Percentiles rank a stretch among this genome's conserved stretches.
Evolutionary conservation across 2,329 filamentous ascomycete genomes (phyloP).

Genomic region (Tolypocladium inflatum): DNA sequence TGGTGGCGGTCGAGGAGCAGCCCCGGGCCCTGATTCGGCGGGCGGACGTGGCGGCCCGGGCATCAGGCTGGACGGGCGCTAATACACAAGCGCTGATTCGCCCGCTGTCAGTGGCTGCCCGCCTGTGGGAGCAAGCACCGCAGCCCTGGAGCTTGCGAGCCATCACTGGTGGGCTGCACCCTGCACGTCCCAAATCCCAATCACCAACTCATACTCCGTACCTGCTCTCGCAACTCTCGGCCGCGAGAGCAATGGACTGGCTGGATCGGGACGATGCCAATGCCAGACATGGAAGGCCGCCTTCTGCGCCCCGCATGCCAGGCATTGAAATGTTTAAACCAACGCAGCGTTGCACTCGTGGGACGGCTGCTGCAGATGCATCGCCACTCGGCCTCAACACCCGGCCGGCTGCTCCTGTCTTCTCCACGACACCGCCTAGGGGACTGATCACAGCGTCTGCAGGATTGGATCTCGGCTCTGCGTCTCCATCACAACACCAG

Average conservation of each 20-base stretch:
- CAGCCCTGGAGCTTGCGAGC: background rate
- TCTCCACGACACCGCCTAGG: background rate
- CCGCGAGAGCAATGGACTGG: no score
- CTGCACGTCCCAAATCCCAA: background rate
- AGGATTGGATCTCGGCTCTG: background rate
- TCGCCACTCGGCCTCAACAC: background rate
- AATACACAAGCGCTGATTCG: constrained; percentile 10
- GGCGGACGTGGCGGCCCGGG: constrained; percentile 1
- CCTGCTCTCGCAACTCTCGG: background rate
- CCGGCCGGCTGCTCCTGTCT: background rate
- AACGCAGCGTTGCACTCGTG: background rate
- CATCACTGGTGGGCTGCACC: background rate
- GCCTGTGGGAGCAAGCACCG: background rate
- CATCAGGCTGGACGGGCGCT: constrained; percentile 8
- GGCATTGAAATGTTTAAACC: background rate
- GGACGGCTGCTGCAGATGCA: background rate
- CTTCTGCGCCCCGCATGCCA: background rate
- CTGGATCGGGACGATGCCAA: background rate
- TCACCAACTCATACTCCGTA: background rate
- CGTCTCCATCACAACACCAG: background rate
- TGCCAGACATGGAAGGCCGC: background rate
- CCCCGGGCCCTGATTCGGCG: constrained; percentile 8
- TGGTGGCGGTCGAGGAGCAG: constrained; percentile 1
- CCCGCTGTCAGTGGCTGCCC: background rate
- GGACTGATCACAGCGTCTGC: background rate